These are phyloP conservation scores for Penicillium brevicompactum DNA, from an alignment of 2,329 filamentous ascomycete species.

Conservation along the genomic window DNA sequence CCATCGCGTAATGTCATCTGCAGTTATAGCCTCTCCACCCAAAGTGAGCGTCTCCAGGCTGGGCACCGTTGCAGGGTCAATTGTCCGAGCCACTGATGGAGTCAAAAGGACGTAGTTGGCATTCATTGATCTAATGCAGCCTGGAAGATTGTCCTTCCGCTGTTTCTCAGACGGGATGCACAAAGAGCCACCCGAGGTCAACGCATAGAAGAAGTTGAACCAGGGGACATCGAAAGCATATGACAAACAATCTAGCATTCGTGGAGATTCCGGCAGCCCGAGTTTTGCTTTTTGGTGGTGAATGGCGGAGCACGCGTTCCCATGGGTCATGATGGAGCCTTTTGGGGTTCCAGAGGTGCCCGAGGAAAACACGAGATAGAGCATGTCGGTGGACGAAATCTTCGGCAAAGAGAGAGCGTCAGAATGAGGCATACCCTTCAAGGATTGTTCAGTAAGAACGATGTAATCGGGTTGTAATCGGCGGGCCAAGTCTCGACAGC, in stretches of 20 bases:
- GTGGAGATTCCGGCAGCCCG: not conserved
- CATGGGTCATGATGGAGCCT: not conserved
- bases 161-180: constrained; percentile 1
- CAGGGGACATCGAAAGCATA: constrained; percentile 2
- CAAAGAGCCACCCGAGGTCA: not conserved
- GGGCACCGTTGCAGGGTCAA: not conserved
- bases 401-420: not conserved
- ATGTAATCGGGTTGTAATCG: not conserved
- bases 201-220: not conserved
- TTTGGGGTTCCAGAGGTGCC: constrained; percentile 1
- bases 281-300: not conserved
- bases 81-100: not conserved
- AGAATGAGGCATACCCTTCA: not conserved
- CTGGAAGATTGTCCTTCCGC: not conserved
- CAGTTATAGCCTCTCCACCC: not conserved
- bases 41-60: not conserved
- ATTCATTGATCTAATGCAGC: not conserved
- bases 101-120: not conserved
- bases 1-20: not conserved
- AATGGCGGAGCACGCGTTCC: not conserved
- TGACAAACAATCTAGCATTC: constrained; percentile 1
- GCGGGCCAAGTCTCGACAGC: not conserved
- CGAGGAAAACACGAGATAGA: constrained; percentile 2
- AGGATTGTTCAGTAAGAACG: not conserved
- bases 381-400: not conserved